Percentiles rank a stretch among this genome's conserved stretches.
Conservation (phyloP, 208 protist species). For the Acanthamoeba lugdunensis region DNA sequence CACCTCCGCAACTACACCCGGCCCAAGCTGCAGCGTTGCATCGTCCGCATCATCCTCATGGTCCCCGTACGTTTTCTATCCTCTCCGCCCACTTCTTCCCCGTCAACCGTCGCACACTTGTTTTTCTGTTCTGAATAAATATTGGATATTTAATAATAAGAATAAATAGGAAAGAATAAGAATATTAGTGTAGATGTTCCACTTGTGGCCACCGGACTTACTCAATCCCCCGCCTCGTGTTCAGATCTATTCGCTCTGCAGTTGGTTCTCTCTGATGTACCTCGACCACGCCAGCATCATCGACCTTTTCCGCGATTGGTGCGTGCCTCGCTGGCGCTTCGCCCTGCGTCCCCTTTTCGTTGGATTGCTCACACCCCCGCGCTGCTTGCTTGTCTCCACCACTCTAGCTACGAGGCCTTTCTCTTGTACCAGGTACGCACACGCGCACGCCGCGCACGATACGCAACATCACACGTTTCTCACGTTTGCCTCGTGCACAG, state of each 20-base stretch:
- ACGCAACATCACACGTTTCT: background rate
- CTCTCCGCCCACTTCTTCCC: background rate
- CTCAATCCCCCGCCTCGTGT: too few relatives aligned
- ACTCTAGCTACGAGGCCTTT: conserved; percentile 3
- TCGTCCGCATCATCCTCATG: conserved; percentile 94
- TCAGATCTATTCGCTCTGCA: background rate
- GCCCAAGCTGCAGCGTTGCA: conserved; percentile 88
- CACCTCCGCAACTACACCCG: conserved; percentile 89
- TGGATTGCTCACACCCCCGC: background rate
- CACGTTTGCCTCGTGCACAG: conserved; percentile 68
- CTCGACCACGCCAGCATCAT: conserved; percentile 87
- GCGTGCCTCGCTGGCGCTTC: conserved; percentile 91
- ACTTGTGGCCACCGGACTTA: too few relatives aligned
- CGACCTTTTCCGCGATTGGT: conserved; percentile 92
- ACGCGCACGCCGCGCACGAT: background rate
- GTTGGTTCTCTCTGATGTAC: conserved; percentile 72
- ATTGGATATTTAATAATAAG: background rate
- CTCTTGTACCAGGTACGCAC: conserved; percentile 17
- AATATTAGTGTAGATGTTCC: background rate
- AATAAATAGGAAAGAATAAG: background rate
- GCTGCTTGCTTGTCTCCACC: too few relatives aligned
- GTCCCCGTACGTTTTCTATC: conserved; percentile 84
- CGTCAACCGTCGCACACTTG: too few relatives aligned
- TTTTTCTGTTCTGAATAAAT: background rate
- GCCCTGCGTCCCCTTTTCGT: background rate